phyloP scores from a whole-genome alignment of 371 early-diverging fungal genomes.

The Haplosporangium sp. region DNA sequence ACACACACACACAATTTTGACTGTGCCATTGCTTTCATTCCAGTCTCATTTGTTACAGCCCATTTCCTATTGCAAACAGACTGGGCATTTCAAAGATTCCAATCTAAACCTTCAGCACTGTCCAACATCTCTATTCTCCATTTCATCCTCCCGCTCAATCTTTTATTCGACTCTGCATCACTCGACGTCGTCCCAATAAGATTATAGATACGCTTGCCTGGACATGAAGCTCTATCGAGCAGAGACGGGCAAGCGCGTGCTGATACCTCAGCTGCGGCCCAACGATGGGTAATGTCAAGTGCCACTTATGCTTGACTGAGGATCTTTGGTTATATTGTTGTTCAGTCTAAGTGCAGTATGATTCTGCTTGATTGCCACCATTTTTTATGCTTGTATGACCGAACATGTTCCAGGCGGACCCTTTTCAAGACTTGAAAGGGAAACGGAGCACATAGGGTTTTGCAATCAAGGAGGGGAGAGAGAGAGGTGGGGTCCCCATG shows the following conservation, averaged over 20 bases:
- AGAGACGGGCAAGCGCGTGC: constrained; percentile 70
- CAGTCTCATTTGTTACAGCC: too few relatives aligned
- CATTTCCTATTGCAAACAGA: too few relatives aligned
- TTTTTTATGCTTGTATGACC: constrained; percentile 2
- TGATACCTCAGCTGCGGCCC: constrained; percentile 53
- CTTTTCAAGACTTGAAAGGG: background rate
- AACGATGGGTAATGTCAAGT: constrained; percentile 44
- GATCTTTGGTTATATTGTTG: background rate
- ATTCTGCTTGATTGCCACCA: constrained; percentile 1
- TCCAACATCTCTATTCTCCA: background rate
- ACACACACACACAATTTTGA: too few relatives aligned
- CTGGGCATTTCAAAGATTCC: too few relatives aligned
- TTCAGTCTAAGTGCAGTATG: background rate
- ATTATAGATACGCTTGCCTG: constrained; percentile 38
- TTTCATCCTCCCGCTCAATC: background rate
- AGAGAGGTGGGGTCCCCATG: too few relatives aligned
- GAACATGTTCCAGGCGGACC: background rate
- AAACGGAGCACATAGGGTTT: background rate
- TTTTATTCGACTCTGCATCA: background rate
- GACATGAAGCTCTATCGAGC: constrained; percentile 73
- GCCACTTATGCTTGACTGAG: background rate
- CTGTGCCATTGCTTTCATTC: too few relatives aligned
- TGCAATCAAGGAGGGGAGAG: too few relatives aligned
- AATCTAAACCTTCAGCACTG: too few relatives aligned
- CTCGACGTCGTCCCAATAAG: constrained; percentile 1